phyloP scores from a whole-genome alignment of 2,329 filamentous ascomycete species.

The Zymoseptoria tritici region DNA sequence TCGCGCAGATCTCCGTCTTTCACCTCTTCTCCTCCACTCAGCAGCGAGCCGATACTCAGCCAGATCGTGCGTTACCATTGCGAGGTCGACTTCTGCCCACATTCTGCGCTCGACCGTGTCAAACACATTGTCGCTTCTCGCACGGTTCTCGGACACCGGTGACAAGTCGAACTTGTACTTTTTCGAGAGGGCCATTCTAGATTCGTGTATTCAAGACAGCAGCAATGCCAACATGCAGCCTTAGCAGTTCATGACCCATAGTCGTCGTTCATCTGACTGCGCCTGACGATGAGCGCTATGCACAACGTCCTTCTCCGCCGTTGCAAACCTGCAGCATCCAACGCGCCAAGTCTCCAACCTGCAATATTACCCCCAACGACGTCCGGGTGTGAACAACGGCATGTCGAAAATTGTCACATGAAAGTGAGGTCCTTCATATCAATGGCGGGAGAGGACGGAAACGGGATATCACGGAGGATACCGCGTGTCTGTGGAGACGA shows the following conservation, averaged over 20 bases:
- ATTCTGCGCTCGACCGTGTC: not conserved
- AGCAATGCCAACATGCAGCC: not conserved
- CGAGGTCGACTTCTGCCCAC: not conserved
- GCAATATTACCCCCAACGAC: not conserved
- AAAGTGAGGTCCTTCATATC: not conserved
- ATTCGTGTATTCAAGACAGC: not conserved
- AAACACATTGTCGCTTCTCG: not conserved
- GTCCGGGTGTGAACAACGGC: not conserved
- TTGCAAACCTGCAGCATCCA: not conserved
- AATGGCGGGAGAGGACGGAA: not conserved
- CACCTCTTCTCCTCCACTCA: not conserved
- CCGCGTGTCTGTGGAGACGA: not conserved
- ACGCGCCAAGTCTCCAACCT: not conserved
- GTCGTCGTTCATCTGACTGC: not conserved
- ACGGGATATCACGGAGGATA: not conserved
- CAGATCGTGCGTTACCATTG: not conserved
- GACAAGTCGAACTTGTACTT: not conserved
- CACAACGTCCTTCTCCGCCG: not conserved
- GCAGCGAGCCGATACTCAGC: not conserved
- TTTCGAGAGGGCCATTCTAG: not conserved
- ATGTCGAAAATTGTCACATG: not conserved
- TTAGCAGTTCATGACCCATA: not conserved
- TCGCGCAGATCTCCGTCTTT: too few relatives aligned
- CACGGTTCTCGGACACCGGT: not conserved
- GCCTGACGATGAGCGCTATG: not conserved